phyloP scores from a whole-genome alignment of 441 rosid genomes.

The Kokia cookei region DNA sequence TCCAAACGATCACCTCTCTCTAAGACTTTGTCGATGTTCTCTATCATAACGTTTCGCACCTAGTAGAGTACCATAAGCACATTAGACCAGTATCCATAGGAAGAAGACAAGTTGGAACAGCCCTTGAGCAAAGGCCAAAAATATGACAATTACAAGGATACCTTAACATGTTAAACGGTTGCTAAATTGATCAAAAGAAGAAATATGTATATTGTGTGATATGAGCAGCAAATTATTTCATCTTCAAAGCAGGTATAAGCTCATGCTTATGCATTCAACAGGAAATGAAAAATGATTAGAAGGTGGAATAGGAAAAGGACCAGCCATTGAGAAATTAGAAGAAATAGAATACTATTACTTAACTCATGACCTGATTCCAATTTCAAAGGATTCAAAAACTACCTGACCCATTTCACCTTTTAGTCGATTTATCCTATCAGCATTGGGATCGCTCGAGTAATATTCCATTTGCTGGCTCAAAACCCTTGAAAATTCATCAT shows the following conservation, averaged over 20 bases:
- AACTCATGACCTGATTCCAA: not conserved
- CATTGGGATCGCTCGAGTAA: conserved; percentile 75
- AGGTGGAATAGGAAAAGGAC: not conserved
- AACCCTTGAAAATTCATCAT: conserved; percentile 72
- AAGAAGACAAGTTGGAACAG: not conserved
- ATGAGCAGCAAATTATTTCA: not conserved
- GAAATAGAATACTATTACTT: not conserved
- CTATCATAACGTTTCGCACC: conserved; percentile 94
- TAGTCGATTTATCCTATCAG: conserved; percentile 77
- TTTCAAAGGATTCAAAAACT: conserved; percentile 16
- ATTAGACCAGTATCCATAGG: not conserved
- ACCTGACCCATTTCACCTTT: conserved; percentile 97
- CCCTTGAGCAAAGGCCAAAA: not conserved
- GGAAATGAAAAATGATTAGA: not conserved
- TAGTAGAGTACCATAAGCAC: conserved; percentile 11
- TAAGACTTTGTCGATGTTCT: conserved; percentile 89
- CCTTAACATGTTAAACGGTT: not conserved
- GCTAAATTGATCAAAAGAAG: not conserved
- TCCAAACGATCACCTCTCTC: conserved; percentile 95
- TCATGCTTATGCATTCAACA: not conserved
- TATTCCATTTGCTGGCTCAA: conserved; percentile 85
- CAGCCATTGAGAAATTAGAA: not conserved
- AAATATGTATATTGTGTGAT: not conserved
- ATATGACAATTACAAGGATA: not conserved
- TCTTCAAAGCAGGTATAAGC: not conserved